Base-by-base conservation (phyloP, 139 green algal species). In the Protoeuglena noctilucae region DNA sequence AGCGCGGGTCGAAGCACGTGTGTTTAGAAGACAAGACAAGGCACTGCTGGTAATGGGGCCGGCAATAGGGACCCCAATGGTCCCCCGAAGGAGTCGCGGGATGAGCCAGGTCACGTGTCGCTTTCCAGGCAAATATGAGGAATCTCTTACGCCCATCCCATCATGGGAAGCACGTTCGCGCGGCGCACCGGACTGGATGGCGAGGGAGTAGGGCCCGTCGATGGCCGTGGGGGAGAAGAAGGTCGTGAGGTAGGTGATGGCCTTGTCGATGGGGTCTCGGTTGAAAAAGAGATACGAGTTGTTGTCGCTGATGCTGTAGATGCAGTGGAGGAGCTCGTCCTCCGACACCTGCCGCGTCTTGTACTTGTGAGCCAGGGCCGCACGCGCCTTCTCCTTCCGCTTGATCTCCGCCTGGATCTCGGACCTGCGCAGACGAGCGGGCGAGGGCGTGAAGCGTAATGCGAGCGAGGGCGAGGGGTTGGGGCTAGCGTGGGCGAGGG, bases 271-370 rank as follows among this genome's bases (percentile, higher is more conserved):
- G 26, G 65, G 65, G 54, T 72, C 65, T 6, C 59, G 29, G 70
- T 71, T 71, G 39, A 60, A 71, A 1, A 47, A 14, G 40, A 71
- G 59, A 30, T 63, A 71, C 21, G 66, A 70, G 77, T 94, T 93
- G 77, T 95, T 92, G 74, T 96, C 88, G 22, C 59, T 63, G 51
- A 94, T 79, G 56, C 71, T 84, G 78, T 95, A 95, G 16, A 96
- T 65, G 66, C 74, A 85, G 25, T 54, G 61, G 54, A 93, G 69
- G 28, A 96, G 71, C 7, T 89, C 77, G 14, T 94, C 81, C 46
- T 79, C 56, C 6, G 14, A 12, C 2, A 73, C 34, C 19, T 28
- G 1, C n/a, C n/a, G 28, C 25, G 28, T 53, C 39, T 40, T 34
- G 75, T 93, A 87, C 31, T 73, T 71, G 25, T 62, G 61, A 7